phyloP scores from a whole-genome alignment of 257 asterid species.

The Parsonsia alboflavescens region DNA sequence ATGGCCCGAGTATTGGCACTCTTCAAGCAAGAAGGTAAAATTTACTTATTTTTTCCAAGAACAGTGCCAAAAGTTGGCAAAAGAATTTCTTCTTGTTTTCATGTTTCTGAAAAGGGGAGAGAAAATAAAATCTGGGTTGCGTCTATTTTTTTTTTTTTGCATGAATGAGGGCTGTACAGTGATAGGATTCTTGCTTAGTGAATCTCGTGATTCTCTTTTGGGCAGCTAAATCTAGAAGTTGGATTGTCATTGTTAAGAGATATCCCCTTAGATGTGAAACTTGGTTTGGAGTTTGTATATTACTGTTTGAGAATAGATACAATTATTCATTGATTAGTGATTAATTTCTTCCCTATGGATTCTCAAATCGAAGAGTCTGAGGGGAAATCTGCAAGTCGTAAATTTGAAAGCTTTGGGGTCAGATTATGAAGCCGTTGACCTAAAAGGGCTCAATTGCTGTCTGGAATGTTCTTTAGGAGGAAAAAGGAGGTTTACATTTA shows the following conservation, averaged over 20 bases:
- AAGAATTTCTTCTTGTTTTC: background rate
- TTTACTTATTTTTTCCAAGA: background rate
- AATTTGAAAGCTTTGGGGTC: background rate
- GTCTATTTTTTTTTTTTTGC: background rate
- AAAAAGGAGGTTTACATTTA: background rate
- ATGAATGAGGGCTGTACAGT: background rate
- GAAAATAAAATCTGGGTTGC: background rate
- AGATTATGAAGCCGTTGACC: background rate
- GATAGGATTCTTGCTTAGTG: background rate
- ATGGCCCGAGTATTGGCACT: conserved; percentile 33
- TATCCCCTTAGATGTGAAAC: background rate
- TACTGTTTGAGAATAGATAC: no score
- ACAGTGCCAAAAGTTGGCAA: background rate
- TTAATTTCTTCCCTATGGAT: background rate
- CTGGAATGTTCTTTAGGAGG: background rate
- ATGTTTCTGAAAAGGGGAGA: background rate
- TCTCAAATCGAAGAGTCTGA: background rate
- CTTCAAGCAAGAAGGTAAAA: conserved; percentile 45
- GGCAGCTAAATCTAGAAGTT: no score
- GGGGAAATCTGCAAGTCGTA: background rate
- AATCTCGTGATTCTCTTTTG: background rate
- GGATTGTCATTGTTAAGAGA: no score
- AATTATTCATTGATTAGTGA: background rate
- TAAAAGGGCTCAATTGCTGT: background rate
- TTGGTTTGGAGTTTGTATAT: background rate